phyloP scores from a whole-genome alignment of 2,329 filamentous ascomycete species.

The Aspergillus niger region DNA sequence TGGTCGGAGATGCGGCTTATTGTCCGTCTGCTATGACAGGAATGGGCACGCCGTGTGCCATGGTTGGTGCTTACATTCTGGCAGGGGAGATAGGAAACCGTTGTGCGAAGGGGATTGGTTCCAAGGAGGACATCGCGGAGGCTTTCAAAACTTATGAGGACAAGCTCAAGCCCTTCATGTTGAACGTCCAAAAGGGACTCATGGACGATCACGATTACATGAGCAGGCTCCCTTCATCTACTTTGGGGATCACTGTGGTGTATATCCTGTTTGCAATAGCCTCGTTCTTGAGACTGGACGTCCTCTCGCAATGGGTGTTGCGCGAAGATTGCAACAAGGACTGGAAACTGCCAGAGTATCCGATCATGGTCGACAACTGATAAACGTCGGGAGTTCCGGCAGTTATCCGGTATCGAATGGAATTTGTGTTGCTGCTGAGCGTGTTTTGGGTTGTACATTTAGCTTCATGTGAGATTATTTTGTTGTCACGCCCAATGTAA shows the following conservation, averaged over 20 bases:
- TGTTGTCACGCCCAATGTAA: no score
- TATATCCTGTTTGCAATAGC: constrained; percentile 33
- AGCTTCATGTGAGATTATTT: no score
- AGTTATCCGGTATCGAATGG: neutral
- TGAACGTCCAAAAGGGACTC: constrained; percentile 38
- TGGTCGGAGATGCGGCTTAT: constrained; percentile 47
- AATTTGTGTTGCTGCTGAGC: neutral
- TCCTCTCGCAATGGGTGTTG: constrained; percentile 34
- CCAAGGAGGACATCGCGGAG: constrained; percentile 37
- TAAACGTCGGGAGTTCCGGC: neutral
- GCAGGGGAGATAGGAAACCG: constrained; percentile 50
- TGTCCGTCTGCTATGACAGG: constrained; percentile 35
- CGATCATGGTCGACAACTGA: neutral
- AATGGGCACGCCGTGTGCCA: constrained; percentile 35
- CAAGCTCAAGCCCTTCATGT: constrained; percentile 49
- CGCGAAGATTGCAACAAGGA: constrained; percentile 31
- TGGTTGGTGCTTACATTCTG: constrained; percentile 55
- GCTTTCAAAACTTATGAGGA: constrained; percentile 43
- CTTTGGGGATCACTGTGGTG: constrained; percentile 36
- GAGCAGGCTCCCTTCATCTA: constrained; percentile 29
- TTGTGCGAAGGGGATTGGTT: constrained; percentile 26
- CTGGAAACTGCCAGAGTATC: constrained; percentile 45
- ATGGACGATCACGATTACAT: constrained; percentile 6
- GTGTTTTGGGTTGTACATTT: neutral
- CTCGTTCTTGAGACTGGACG: constrained; percentile 40